Conservation (phyloP, 805 yeast genomes). For the Naumovozyma castellii region DNA sequence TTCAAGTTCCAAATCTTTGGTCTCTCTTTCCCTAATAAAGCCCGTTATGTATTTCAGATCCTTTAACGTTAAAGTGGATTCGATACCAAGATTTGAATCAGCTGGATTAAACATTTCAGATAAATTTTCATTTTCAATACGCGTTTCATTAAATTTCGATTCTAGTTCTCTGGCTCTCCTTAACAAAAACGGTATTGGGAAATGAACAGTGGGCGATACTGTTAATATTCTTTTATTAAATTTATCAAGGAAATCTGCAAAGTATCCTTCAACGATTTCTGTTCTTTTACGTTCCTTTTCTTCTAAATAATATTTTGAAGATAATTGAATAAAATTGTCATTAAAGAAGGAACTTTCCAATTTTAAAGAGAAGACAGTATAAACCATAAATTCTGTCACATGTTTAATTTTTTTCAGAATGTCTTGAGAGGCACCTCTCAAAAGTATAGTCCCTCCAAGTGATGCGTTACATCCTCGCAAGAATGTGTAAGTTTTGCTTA, state of each 20-base stretch:
- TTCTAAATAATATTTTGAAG: slow-evolving; percentile 31
- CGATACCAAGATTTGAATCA: slow-evolving; percentile 16
- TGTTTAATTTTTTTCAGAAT: slow-evolving; percentile 59
- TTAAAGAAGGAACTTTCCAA: slow-evolving; percentile 69
- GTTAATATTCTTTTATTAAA: slow-evolving; percentile 53
- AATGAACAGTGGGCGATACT: slow-evolving; percentile 75
- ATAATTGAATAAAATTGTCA: slow-evolving; percentile 53
- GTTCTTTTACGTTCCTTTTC: slow-evolving; percentile 11
- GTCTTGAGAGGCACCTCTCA: slow-evolving; percentile 70
- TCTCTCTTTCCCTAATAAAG: slow-evolving; percentile 26
- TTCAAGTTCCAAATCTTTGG: slow-evolving; percentile 25
- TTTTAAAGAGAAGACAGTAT: slow-evolving; percentile 66
- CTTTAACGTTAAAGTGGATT: slow-evolving; percentile 25
- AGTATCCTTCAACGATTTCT: slow-evolving; percentile 23
- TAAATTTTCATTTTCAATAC: slow-evolving; percentile 18
- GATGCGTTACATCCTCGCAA: slow-evolving; percentile 66
- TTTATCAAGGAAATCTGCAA: slow-evolving; percentile 31
- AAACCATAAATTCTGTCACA: slow-evolving; percentile 70
- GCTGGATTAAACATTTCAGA: slow-evolving; percentile 16
- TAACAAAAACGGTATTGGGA: slow-evolving; percentile 59
- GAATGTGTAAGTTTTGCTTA: slow-evolving; percentile 63
- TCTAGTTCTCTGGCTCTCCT: slow-evolving; percentile 47
- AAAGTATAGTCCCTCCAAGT: slow-evolving; percentile 73
- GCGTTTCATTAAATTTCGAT: slow-evolving; percentile 24
- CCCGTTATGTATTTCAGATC: slow-evolving; percentile 28